Percentiles rank a stretch among this genome's conserved stretches.
Conservation (phyloP, 495 filamentous ascomycete genomes). For the Usnea hakonensis region DNA sequence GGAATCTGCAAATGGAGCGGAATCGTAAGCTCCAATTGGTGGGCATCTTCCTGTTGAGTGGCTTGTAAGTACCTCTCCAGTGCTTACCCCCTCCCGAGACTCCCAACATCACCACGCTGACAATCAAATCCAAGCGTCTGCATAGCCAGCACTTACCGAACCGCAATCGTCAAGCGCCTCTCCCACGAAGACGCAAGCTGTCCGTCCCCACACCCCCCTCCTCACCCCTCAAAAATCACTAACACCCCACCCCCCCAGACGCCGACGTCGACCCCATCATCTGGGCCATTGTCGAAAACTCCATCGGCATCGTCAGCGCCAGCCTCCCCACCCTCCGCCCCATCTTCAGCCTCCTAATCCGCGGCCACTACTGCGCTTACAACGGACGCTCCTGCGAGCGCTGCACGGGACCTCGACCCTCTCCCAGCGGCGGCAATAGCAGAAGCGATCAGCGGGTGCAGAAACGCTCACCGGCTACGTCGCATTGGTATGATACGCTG, state of each 20-base stretch:
- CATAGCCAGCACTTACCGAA: slow-evolving; percentile 10
- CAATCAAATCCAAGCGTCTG: neutral
- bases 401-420: neutral
- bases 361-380: slow-evolving; percentile 7
- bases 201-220: neutral
- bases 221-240: neutral
- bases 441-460: neutral
- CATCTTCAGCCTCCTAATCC: slow-evolving; percentile 1
- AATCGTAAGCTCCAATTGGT: slow-evolving; percentile 26
- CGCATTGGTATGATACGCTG: neutral
- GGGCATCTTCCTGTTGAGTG: slow-evolving; percentile 11
- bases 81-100: too few relatives aligned
- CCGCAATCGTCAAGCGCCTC: slow-evolving; percentile 2
- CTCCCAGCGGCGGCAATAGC: neutral
- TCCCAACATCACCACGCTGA: neutral
- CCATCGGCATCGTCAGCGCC: slow-evolving; percentile 16
- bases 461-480: neutral
- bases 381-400: neutral
- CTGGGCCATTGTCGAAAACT: slow-evolving; percentile 14
- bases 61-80: slow-evolving; percentile 5
- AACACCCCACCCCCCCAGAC: neutral
- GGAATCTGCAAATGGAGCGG: slow-evolving; percentile 25
- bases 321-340: slow-evolving; percentile 15
- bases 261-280: slow-evolving; percentile 14
- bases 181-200: slow-evolving; percentile 12